Conservation (phyloP, 306 rosid species). For the Pyrus communis region DNA sequence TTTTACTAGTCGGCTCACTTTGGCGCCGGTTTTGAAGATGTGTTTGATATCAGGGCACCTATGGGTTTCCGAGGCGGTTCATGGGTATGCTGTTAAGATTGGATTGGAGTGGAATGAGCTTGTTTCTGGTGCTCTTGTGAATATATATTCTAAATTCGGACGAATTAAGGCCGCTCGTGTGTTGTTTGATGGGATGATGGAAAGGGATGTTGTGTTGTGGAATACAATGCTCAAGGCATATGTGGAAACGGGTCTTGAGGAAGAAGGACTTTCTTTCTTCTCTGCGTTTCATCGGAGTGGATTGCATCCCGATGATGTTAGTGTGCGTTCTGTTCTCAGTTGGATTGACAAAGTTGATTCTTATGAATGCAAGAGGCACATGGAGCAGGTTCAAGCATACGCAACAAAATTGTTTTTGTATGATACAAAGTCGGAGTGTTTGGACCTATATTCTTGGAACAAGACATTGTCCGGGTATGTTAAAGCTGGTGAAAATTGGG, state of each 20-base stretch:
- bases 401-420: conserved; percentile 31
- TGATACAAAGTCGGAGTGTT: conserved; percentile 9
- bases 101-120: conserved; percentile 61
- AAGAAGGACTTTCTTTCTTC: conserved; percentile 45
- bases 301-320: conserved; percentile 39
- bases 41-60: conserved; percentile 34
- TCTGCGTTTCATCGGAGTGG: conserved; percentile 54
- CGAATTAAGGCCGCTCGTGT: conserved; percentile 49
- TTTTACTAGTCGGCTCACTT: conserved; percentile 44
- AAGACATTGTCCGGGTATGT: conserved; percentile 42
- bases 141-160: conserved; percentile 49
- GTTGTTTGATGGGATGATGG: conserved; percentile 60
- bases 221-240: conserved; percentile 75
- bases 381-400: conserved; percentile 61
- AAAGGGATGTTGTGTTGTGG: conserved; percentile 68
- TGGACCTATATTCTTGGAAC: conserved; percentile 51
- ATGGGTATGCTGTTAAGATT: conserved; percentile 59
- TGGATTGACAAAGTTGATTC: conserved; percentile 28
- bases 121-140: conserved; percentile 65
- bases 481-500: conserved; percentile 43
- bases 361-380: conserved; percentile 24
- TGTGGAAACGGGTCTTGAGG: conserved; percentile 34
- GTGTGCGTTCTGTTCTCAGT: conserved; percentile 38
- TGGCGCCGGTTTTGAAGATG: conserved; percentile 66
- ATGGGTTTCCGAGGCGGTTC: conserved; percentile 53